Base-by-base conservation (phyloP, 2,329 filamentous ascomycete genomes). In the Ophiognomonia clavigignenti-juglandacearum region DNA sequence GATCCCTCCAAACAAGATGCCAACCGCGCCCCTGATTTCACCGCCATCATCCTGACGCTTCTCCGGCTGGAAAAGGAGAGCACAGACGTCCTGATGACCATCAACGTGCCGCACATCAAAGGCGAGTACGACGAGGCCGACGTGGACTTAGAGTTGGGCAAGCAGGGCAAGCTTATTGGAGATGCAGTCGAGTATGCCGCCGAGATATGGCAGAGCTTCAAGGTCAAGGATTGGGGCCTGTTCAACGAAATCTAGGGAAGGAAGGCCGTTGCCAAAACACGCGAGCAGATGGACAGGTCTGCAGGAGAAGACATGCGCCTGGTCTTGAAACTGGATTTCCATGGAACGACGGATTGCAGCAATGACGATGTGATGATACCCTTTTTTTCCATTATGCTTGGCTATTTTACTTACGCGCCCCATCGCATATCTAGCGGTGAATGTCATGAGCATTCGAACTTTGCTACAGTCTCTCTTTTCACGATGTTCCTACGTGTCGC, bases 41-140 rank as follows among this genome's bases (percentile, higher is more conserved):
- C 87, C 7, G 86, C 80, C 35, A 83, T 93, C 50, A 80, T 91
- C 55, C 74, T 95, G 54, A 80, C 88, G 14, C 72, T 96, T 34
- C 69, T 96, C 47, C 77, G 92, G 14, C 73, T 97, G 39, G 84
- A 84, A 65, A 76, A 79, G 58, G 76, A 90, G 61, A 74, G 73
- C 48, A 92, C 91, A 1, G 92, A 97, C 65, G 70, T 97, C 32
- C 71, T 96, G 39, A 81, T 96, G 53, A 87, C 87, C 34, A 80
- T 96, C 61, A 96, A 96, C 66, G 86, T 95, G 39, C 92, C 91
- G 23, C 85, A 93, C 61, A 84, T 89, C 56, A 75, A 80, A 56
- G 83, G 84, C 53, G 80, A 86, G 63, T 89, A 89, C 61, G 74
- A 83, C 57, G 79, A 83, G 64, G 83, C 85, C 8, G 83, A 88